Evolutionary conservation across 192 early-diverging fungal species (phyloP).

Genomic region (Pilobolus umbonatus): DNA sequence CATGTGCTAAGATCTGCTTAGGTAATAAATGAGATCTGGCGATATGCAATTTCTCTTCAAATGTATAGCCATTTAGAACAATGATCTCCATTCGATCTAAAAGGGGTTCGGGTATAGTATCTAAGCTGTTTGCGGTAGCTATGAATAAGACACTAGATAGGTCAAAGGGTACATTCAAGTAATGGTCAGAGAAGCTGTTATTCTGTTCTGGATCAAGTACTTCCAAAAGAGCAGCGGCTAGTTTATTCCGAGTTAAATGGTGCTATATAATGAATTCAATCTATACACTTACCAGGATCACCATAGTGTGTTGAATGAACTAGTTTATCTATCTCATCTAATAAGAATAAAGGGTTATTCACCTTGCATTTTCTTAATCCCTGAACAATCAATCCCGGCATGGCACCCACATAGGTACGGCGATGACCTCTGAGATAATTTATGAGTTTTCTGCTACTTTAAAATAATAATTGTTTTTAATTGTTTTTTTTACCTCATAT

Average conservation of each 20-base stretch:
- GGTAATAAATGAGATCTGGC: conserved; percentile 68
- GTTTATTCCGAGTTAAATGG: too few species aligned
- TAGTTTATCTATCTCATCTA: conserved; percentile 84
- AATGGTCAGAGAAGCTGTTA: conserved; percentile 75
- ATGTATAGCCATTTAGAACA: conserved; percentile 72
- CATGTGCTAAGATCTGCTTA: conserved; percentile 67
- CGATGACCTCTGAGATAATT: conserved; percentile 61
- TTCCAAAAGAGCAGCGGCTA: conserved; percentile 75
- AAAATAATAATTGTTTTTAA: background rate
- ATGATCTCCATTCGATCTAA: conserved; percentile 85
- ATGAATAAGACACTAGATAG: conserved; percentile 73
- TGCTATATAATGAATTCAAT: too few species aligned
- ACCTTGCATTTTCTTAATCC: conserved; percentile 62
- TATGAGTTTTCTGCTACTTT: background rate
- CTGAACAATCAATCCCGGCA: conserved; percentile 78
- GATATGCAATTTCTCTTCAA: conserved; percentile 79
- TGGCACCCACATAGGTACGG: conserved; percentile 81
- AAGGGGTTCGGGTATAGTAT: conserved; percentile 73
- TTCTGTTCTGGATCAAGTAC: conserved; percentile 88
- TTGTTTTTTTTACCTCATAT: conserved; percentile 45
- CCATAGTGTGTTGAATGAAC: conserved; percentile 59
- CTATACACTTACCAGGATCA: too few species aligned
- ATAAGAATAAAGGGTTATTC: conserved; percentile 55
- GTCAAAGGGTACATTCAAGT: conserved; percentile 65
- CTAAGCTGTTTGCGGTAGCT: conserved; percentile 75